Evolutionary conservation across 2,329 filamentous ascomycete genomes (phyloP).

Genomic region (Endocalyx cinctus): DNA sequence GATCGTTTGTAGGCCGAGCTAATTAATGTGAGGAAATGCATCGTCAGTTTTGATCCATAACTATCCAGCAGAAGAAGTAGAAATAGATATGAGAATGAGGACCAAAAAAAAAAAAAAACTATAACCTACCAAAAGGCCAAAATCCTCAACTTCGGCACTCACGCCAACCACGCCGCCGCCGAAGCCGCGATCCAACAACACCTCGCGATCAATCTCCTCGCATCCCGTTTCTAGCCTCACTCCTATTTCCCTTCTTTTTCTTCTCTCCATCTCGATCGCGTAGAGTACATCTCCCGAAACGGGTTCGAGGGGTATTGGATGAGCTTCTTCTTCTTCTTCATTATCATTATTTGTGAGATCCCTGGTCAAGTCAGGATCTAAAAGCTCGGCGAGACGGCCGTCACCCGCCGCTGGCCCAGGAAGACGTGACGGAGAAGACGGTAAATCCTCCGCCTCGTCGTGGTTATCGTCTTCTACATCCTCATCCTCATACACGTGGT

Average conservation of each 20-base stretch:
- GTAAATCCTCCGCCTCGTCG: too few species aligned
- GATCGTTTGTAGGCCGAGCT: conserved; percentile 45
- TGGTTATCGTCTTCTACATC: too few species aligned
- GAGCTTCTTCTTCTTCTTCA: too few species aligned
- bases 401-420: too few species aligned
- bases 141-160: conserved; percentile 47
- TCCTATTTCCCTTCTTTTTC: conserved; percentile 24
- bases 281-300: conserved; percentile 40
- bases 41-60: not conserved
- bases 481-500: too few species aligned
- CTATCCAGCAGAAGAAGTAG: too few species aligned
- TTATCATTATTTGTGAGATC: too few species aligned
- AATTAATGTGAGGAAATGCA: not conserved
- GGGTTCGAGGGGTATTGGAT: conserved; percentile 34
- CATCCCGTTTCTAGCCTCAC: conserved; percentile 40
- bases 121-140: conserved; percentile 41
- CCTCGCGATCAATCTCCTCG: conserved; percentile 41
- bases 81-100: too few species aligned
- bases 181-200: conserved; percentile 43
- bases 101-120: conserved; percentile 8
- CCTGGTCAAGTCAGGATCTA: too few species aligned
- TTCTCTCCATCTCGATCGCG: conserved; percentile 32
- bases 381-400: too few species aligned
- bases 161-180: conserved; percentile 49
- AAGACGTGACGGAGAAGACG: too few species aligned